These are phyloP conservation scores for Pinus taeda DNA, from an alignment of 75 land plant species.

Conservation along the genomic window DNA sequence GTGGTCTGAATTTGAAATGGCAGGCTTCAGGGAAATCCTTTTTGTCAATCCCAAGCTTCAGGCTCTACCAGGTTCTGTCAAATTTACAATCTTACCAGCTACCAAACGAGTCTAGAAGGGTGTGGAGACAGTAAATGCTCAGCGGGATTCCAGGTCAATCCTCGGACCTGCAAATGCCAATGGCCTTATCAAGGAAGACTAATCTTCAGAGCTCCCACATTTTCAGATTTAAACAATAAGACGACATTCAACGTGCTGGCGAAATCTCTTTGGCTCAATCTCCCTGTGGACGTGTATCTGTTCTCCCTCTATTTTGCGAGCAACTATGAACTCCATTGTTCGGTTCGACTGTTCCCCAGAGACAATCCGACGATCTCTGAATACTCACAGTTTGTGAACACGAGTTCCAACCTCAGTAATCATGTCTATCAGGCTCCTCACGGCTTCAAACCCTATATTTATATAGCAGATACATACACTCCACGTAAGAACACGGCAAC, in stretches of 20 bases:
- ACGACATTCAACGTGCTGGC: constrained; percentile 40
- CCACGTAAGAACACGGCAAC: constrained; percentile 30
- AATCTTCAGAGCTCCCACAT: constrained; percentile 46
- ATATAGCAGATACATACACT: constrained; percentile 51
- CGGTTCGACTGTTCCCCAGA: constrained; percentile 50
- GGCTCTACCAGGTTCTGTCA: constrained; percentile 42
- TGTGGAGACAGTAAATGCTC: constrained; percentile 41
- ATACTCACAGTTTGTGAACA: constrained; percentile 34
- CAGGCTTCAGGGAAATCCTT: constrained; percentile 69
- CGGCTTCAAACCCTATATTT: constrained; percentile 59
- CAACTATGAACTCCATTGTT: constrained; percentile 46
- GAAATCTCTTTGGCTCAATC: constrained; percentile 30
- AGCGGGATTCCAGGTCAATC: constrained; percentile 37
- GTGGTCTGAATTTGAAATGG: not conserved
- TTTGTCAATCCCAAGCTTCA: constrained; percentile 18
- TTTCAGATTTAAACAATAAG: constrained; percentile 40
- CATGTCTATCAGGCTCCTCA: constrained; percentile 63
- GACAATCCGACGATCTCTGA: constrained; percentile 26
- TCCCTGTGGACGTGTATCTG: constrained; percentile 50
- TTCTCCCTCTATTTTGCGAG: constrained; percentile 39
- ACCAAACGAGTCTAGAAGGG: constrained; percentile 50
- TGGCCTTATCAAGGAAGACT: constrained; percentile 57
- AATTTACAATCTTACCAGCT: constrained; percentile 18
- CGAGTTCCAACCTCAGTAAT: constrained; percentile 54
- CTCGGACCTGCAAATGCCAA: constrained; percentile 60